Evolutionary conservation across 1,284 basidiomycete species (phyloP).

Genomic region (Boletus calvinii): DNA sequence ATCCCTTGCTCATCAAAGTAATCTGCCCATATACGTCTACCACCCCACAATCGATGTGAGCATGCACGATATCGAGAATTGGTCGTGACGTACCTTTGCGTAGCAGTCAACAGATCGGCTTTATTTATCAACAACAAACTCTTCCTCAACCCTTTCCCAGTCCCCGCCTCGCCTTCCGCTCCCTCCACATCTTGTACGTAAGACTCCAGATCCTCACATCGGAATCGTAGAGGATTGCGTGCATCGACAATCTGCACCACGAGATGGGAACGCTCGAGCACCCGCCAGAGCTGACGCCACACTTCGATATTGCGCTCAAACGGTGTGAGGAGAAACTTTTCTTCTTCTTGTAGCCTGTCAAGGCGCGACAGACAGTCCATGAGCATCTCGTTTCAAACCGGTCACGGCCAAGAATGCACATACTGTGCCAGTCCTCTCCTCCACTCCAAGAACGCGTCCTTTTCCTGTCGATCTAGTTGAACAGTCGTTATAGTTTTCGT

Average conservation of each 20-base stretch:
- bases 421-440: constrained; percentile 86
- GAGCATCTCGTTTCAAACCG: background rate
- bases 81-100: constrained; percentile 69
- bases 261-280: constrained; percentile 90
- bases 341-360: constrained; percentile 72
- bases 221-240: constrained; percentile 87
- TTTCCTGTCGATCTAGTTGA: constrained; percentile 85
- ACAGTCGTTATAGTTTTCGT: constrained; percentile 72
- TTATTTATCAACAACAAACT: constrained; percentile 94
- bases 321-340: constrained; percentile 84
- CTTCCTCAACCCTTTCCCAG: constrained; percentile 67
- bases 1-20: constrained; percentile 87
- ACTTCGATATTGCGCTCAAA: constrained; percentile 97
- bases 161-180: constrained; percentile 72
- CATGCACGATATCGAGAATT: constrained; percentile 17
- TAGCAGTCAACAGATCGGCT: constrained; percentile 85
- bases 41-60: constrained; percentile 35
- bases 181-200: constrained; percentile 84
- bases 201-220: constrained; percentile 88
- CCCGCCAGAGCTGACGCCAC: constrained; percentile 95
- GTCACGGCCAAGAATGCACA: constrained; percentile 28
- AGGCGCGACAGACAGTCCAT: background rate
- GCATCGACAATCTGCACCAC: constrained; percentile 96
- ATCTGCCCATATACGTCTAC: constrained; percentile 82
- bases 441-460: constrained; percentile 89